Percentiles rank a stretch among this genome's conserved stretches.
Conservation (phyloP, 1,139 yeast species). For the Magnusiomyces tetraspermus region DNA sequence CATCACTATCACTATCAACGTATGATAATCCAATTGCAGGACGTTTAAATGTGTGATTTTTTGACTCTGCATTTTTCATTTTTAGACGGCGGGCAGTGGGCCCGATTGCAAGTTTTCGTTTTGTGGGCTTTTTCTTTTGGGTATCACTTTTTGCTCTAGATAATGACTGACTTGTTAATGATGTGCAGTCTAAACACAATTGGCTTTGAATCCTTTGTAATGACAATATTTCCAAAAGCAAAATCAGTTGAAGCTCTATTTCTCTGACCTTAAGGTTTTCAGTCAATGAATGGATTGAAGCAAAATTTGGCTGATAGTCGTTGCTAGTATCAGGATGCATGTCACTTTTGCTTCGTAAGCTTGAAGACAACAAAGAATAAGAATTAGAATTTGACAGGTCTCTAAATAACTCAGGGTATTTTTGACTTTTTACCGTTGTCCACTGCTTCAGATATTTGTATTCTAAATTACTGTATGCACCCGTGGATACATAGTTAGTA, state of each 20-base stretch:
- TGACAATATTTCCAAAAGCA: constrained; percentile 41
- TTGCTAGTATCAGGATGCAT: background rate
- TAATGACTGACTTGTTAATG: constrained; percentile 3
- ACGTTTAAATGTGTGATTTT: background rate
- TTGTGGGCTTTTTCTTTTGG: background rate
- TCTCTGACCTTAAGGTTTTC: constrained; percentile 50
- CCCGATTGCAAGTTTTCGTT: constrained; percentile 2
- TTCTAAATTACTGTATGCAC: background rate
- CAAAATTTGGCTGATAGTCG: background rate
- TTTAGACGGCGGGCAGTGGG: constrained; percentile 4
- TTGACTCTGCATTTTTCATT: constrained; percentile 1
- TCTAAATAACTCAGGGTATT: background rate
- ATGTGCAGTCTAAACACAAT: background rate
- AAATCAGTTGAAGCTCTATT: constrained; percentile 54
- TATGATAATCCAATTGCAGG: background rate
- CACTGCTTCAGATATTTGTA: background rate
- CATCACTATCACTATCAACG: background rate
- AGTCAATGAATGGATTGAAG: constrained; percentile 15
- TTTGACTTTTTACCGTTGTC: background rate
- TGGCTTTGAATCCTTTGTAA: constrained; percentile 7
- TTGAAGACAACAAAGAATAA: background rate
- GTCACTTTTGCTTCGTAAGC: background rate
- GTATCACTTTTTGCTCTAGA: constrained; percentile 4
- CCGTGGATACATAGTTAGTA: background rate
- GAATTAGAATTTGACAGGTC: background rate